phyloP scores from a whole-genome alignment of 495 filamentous ascomycete species.

The Neurospora hispaniola region DNA sequence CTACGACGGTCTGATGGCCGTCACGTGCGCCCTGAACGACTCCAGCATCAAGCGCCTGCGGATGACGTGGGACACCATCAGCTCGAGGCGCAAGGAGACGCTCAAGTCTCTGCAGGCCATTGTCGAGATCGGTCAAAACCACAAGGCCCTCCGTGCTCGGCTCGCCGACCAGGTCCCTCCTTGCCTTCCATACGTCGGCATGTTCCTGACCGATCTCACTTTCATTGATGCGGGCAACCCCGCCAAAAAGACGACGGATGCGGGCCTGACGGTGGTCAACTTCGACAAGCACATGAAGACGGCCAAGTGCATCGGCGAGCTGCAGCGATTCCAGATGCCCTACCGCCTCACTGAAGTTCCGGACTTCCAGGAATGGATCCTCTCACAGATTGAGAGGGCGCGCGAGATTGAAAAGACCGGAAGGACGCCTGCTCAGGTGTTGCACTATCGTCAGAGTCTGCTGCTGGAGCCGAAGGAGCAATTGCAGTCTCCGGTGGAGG shows the following conservation, averaged over 20 bases:
- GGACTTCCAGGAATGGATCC: slow-evolving; percentile 91
- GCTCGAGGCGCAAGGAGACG: slow-evolving; percentile 69
- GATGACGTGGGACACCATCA: slow-evolving; percentile 88
- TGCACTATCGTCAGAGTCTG: slow-evolving; percentile 78
- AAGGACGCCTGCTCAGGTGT: slow-evolving; percentile 57
- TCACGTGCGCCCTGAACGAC: slow-evolving; percentile 85
- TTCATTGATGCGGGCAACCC: slow-evolving; percentile 92
- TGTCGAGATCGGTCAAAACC: slow-evolving; percentile 83
- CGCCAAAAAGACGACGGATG: slow-evolving; percentile 43
- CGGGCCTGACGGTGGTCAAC: slow-evolving; percentile 74
- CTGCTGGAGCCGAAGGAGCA: slow-evolving; percentile 74
- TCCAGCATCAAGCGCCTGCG: slow-evolving; percentile 86
- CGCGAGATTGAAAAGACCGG: slow-evolving; percentile 57
- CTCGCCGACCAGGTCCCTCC: slow-evolving; percentile 84
- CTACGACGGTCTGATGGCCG: slow-evolving; percentile 94
- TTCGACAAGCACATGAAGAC: slow-evolving; percentile 97
- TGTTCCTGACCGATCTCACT: slow-evolving; percentile 81
- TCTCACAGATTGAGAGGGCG: slow-evolving; percentile 71
- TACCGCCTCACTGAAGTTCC: slow-evolving; percentile 77
- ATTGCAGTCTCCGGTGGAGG: slow-evolving; percentile 41
- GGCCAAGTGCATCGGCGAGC: slow-evolving; percentile 86
- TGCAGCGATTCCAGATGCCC: slow-evolving; percentile 95
- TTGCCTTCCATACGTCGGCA: slow-evolving; percentile 93
- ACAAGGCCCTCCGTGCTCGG: slow-evolving; percentile 77
- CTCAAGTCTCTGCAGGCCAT: slow-evolving; percentile 68